phyloP scores from a whole-genome alignment of 805 yeast species.

The Candida endomychidarum region DNA sequence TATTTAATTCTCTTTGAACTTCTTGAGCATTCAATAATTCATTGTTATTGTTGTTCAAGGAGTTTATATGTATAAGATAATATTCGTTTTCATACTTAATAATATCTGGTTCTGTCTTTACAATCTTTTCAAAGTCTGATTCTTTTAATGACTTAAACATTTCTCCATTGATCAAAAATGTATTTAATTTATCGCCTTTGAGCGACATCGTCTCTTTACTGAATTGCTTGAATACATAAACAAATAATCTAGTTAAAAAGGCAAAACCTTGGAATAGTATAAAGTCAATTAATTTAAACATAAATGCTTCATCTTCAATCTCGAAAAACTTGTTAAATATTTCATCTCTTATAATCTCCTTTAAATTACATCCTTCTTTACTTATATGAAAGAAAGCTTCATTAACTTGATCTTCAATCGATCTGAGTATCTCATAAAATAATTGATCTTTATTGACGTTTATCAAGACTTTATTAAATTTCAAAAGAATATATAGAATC shows the following conservation, averaged over 20 bases:
- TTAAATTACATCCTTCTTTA: conserved; percentile 36
- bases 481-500: conserved; percentile 32
- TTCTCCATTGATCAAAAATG: conserved; percentile 19
- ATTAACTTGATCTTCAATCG: conserved; percentile 33
- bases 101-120: conserved; percentile 23
- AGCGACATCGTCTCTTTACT: conserved; percentile 17
- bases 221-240: conserved; percentile 22
- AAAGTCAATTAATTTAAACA: conserved; percentile 28
- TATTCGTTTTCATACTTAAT: conserved; percentile 40
- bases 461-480: conserved; percentile 27
- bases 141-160: conserved; percentile 9
- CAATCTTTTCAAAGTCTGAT: conserved; percentile 6
- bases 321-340: conserved; percentile 4
- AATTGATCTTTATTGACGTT: conserved; percentile 33
- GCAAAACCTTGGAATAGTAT: conserved; percentile 42
- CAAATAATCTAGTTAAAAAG: conserved; percentile 29
- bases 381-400: conserved; percentile 32
- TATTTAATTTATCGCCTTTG: conserved; percentile 26
- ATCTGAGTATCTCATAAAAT: conserved; percentile 33
- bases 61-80: conserved; percentile 38
- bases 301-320: conserved; percentile 7
- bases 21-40: conserved; percentile 40
- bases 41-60: conserved; percentile 35
- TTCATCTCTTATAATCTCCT: conserved; percentile 12
- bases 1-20: conserved; percentile 31